Evolutionary conservation across 2,329 filamentous ascomycete genomes (phyloP), one percentile per base, ranked within the genome.

Genomic region (Penicillium sp.): DNA sequence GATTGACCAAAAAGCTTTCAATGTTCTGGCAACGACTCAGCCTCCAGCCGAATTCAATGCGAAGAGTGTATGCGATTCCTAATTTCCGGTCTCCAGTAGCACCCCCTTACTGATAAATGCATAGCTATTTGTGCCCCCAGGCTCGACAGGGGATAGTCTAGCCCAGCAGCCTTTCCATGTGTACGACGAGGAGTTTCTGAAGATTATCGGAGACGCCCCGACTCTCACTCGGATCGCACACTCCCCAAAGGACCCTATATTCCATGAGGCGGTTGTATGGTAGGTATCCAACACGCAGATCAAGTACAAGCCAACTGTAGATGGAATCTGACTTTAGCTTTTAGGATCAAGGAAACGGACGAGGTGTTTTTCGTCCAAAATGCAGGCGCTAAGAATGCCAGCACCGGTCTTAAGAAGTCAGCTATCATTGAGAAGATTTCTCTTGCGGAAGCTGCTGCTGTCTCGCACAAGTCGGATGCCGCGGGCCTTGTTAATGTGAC

Each of bases 341-440:
- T 31, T 21, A 62, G 60, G 59, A 50, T 50, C 2, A 62, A 57
- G 31, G 40, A 49, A 33, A 65, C 59, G 6, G 61, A 65, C 10
- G 62, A 65, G 27, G 54, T 65, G 1, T 65, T 65, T 33, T 65
- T 65, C 6, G 62, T 62, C 15, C 62, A 65, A 23, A 65, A 65
- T 53, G 62, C 62, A 27, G 62, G 62, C 1, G 47, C 60, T n/a
- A 54, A 48, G n/a, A 35, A 58, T 15, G 58, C 60, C 21, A 37
- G 60, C 17, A 62, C 60, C 9, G 60, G 60, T 13, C 52, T 62
- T 2, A 31, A 61, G 0, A 60, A 58, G 46, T 62, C 60, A 1
- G 43, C 60, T 6, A 62, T 62, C 10, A 49, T 62, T 19, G 55
- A 62, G 9, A 62, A 60, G 49, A 60, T 62, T 7, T 62, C 60